phyloP scores from a whole-genome alignment of 2,329 filamentous ascomycete genomes.

The Fusarium goolgardi region DNA sequence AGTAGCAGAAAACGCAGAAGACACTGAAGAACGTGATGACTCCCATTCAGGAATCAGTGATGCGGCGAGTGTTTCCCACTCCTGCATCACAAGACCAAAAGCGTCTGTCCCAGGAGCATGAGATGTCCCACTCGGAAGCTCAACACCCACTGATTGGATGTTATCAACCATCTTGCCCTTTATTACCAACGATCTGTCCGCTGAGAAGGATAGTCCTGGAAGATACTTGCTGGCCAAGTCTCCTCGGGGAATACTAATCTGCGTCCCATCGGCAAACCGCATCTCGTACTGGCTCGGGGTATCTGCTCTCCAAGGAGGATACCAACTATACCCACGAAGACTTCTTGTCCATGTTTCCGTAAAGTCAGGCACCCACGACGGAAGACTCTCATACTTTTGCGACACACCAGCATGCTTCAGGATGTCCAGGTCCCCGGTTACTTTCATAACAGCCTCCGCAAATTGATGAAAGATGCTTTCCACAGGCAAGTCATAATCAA shows the following conservation, averaged over 20 bases:
- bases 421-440: neutral
- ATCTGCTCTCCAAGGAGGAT: neutral
- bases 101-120: neutral
- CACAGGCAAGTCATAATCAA: conserved; percentile 2
- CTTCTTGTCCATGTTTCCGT: neutral
- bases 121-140: neutral
- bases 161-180: conserved; percentile 19
- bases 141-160: neutral
- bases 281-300: neutral
- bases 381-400: neutral
- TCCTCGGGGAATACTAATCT: neutral
- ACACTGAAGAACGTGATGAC: neutral
- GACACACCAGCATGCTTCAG: neutral
- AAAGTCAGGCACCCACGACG: conserved; percentile 29
- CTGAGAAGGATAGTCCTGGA: neutral
- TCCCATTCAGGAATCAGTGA: conserved; percentile 5
- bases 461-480: conserved; percentile 24
- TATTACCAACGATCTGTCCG: neutral
- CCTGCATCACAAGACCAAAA: neutral
- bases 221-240: neutral
- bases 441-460: neutral
- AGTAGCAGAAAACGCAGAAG: neutral
- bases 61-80: conserved; percentile 1
- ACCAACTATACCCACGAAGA: neutral
- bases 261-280: neutral